Conservation (phyloP, 805 yeast genomes). For the Pichia californica region DNA sequence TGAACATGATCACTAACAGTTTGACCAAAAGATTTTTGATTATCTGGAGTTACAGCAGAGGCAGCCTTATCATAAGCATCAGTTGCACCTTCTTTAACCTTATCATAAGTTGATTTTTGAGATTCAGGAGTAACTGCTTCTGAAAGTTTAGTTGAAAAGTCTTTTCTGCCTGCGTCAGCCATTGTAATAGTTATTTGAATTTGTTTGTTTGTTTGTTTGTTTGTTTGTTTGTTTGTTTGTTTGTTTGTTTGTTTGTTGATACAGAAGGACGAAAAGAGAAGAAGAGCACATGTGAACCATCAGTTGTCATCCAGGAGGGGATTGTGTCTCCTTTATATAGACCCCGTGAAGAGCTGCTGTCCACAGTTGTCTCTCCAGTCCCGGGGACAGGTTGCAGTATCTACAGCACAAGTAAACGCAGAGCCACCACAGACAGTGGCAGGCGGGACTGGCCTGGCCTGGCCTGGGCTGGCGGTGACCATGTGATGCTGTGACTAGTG, state of each 20-base stretch:
- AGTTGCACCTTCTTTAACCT: slow-evolving; percentile 69
- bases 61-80: slow-evolving; percentile 61
- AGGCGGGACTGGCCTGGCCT: neutral
- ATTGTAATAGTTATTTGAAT: slow-evolving; percentile 11
- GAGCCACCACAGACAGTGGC: no score
- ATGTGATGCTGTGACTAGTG: no score
- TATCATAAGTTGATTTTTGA: slow-evolving; percentile 57
- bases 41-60: slow-evolving; percentile 53
- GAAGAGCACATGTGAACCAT: no score
- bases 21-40: slow-evolving; percentile 64
- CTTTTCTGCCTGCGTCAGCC: slow-evolving; percentile 56
- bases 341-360: no score
- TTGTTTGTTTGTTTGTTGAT: neutral
- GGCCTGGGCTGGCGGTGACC: no score
- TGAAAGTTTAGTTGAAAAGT: slow-evolving; percentile 57
- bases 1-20: slow-evolving; percentile 40
- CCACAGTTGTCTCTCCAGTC: no score
- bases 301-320: no score
- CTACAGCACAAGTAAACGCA: no score
- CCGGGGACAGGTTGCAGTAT: no score
- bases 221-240: neutral
- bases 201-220: slow-evolving; percentile 5
- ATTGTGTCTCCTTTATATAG: no score
- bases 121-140: slow-evolving; percentile 71
- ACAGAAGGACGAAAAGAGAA: neutral